Conservation (phyloP, 805 yeast species). For the Aciculoconidium aculeatum region DNA sequence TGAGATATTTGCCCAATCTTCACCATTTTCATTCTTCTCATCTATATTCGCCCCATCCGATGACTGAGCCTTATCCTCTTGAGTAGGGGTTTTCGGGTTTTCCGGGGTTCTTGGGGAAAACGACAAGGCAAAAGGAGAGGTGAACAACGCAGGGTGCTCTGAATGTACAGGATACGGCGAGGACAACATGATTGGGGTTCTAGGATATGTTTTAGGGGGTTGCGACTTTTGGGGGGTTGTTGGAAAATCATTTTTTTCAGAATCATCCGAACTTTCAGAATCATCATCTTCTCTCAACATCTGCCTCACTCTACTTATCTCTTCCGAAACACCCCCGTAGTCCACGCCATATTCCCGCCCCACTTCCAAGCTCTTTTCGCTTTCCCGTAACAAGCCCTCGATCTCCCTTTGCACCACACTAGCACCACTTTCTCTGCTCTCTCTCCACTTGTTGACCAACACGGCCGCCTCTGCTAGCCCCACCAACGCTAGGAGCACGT, state of each 20-base stretch:
- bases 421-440: constrained; percentile 7
- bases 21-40: neutral
- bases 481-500: constrained; percentile 20
- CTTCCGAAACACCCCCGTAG: neutral
- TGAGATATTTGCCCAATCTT: neutral
- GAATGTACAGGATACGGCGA: too few relatives aligned
- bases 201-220: too few relatives aligned
- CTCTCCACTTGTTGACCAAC: constrained; percentile 4
- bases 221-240: too few relatives aligned
- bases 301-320: too few relatives aligned
- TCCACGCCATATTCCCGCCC: constrained; percentile 5
- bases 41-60: neutral
- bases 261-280: too few relatives aligned
- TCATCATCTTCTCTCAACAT: too few relatives aligned
- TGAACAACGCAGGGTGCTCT: too few relatives aligned
- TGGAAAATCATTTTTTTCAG: too few relatives aligned
- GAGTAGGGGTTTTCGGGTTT: too few relatives aligned
- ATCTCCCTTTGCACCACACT: constrained; percentile 2
- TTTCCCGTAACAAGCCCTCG: neutral
- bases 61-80: neutral
- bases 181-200: too few relatives aligned
- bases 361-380: constrained; percentile 7
- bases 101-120: too few relatives aligned
- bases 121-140: too few relatives aligned
- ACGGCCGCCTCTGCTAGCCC: constrained; percentile 6